Conservation (phyloP, 441 rosid species). For the Jatropha podagrica region DNA sequence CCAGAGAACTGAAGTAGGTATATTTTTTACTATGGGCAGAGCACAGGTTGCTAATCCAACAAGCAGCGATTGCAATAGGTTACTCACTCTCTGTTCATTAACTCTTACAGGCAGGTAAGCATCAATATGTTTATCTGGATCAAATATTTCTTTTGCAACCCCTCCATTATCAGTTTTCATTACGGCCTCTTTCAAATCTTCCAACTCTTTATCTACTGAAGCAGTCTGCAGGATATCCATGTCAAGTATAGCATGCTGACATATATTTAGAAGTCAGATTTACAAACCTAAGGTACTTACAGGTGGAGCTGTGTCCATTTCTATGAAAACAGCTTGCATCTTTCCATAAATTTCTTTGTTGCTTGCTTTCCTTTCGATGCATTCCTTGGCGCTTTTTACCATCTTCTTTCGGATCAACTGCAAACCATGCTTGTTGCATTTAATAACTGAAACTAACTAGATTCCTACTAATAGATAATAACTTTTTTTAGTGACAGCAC, state of each 20-base stretch:
- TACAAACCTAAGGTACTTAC: slow-evolving; percentile 32
- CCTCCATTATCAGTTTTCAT: slow-evolving; percentile 48
- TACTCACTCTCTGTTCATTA: slow-evolving; percentile 82
- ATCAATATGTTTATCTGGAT: slow-evolving; percentile 69
- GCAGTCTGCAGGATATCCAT: slow-evolving; percentile 30
- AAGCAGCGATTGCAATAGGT: slow-evolving; percentile 70
- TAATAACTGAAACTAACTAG: slow-evolving; percentile 8
- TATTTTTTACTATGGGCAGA: slow-evolving; percentile 61
- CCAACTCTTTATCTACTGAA: slow-evolving; percentile 54
- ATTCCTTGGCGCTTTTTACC: slow-evolving; percentile 72
- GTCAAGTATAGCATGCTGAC: slow-evolving; percentile 13
- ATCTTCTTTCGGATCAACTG: slow-evolving; percentile 76
- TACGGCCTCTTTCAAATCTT: slow-evolving; percentile 65
- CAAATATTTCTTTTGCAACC: slow-evolving; percentile 48
- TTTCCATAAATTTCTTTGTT: slow-evolving; percentile 71
- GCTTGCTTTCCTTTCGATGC: slow-evolving; percentile 60
- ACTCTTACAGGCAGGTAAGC: slow-evolving; percentile 74
- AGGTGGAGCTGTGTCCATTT: slow-evolving; percentile 61
- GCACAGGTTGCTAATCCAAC: slow-evolving; percentile 54
- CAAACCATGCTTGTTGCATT: slow-evolving; percentile 20
- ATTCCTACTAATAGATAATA: neutral
- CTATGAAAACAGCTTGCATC: slow-evolving; percentile 75
- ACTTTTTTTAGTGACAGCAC: neutral
- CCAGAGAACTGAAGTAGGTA: slow-evolving; percentile 89
- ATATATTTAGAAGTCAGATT: neutral